Base-by-base conservation (phyloP, 2,329 filamentous ascomycete genomes). In the Hypoxylon sp. region DNA sequence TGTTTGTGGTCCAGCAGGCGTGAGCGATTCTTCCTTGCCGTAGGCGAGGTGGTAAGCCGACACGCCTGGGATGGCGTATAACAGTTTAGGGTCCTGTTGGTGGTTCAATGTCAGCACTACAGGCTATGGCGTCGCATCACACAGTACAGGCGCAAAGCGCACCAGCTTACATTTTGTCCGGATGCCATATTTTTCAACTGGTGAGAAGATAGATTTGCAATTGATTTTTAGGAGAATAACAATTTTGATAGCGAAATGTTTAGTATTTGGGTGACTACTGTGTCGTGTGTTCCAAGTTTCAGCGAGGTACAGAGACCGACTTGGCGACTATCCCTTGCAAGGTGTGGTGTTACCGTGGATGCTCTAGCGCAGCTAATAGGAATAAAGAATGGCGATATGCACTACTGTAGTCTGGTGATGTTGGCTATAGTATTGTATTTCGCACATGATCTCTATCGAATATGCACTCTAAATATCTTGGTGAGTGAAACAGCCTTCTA, bases 11-110 rank as follows among this genome's bases (percentile, higher is more conserved):
- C 94, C 94, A 1, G 91, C 91, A 0, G 91, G 89, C 12, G 93
- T 98, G 74, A 99, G 88, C 12, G 88, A 86, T 60, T 90, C 84
- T 80, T 98, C 94, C 72, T 90, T 87, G 79, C 96, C 95, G 86
- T 97, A 88, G 78, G 93, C 88, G 66, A 98, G 89, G 77, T 97
- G 93, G 81, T 93, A 97, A 70, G 95, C 96, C 70, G 90, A 90
- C 75, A 99, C 95, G 82, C 93, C 93, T 71, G 90, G 89, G 77
- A 98, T 86, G 74, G 88, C 87, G 78, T 90, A 91, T 66, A 91
- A 80, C 64, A 91, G 82, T 79, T 88, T 90, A 41, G 88, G 88
- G 70, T 90, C 88, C 84, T 86, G 69, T 68, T 56, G 14, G 27
- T 50, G 39, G 41, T 6, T 27, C 16, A 25, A 41, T 62, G 47